Evolutionary conservation across 1,139 yeast genomes (phyloP), one percentile per base, ranked within the genome.

Genomic region (Candida buenavistaensis): DNA sequence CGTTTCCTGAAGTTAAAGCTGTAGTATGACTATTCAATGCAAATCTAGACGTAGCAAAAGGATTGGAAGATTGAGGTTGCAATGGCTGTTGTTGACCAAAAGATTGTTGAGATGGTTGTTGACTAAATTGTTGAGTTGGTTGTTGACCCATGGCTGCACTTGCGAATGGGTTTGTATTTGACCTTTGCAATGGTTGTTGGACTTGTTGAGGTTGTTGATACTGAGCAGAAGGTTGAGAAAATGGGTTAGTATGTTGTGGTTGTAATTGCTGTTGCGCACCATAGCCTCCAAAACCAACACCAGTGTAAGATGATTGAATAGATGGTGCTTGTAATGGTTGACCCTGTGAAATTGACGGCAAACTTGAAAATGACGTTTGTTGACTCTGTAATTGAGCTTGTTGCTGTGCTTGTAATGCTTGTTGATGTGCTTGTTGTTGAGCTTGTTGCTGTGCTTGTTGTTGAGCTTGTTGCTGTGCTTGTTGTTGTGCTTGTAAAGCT

Each of bases 211-310:
- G 20, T n/a, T n/a, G 32, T 34, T 51, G 59, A 26, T 6, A 17
- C 7, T 17, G 19, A 5, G 19, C 19, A 17, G 15, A 20, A 9
- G 11, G 32, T 34, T 51, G 59, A 26, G 51, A 27, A 36, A 59
- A 59, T 12, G 66, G 65, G 38, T 59, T 61, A 3, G 48, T 46
- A 13, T 57, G 61, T 26, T 53, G 50, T 20, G 49, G 54, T 34
- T 51, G 52, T 47, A 47, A 28, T 16, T 29, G 38, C 52, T 51
- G 19, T 17, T 17, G 19, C 22, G 62, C 57, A 5, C 65, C 64
- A 48, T 72, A 72, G 4, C 80, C 80, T 12, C 82, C 81, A 55
- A 75, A 76, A 0, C 83, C 83, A 27, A 68, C 68, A 8, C 83
- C 83, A 11, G 84, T 78, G 44, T 59, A 64, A 2, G 65, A 50